Percentiles rank a stretch among this genome's conserved stretches.
Conservation (phyloP, 1,284 basidiomycete genomes). For the Malassezia sympodialis region DNA sequence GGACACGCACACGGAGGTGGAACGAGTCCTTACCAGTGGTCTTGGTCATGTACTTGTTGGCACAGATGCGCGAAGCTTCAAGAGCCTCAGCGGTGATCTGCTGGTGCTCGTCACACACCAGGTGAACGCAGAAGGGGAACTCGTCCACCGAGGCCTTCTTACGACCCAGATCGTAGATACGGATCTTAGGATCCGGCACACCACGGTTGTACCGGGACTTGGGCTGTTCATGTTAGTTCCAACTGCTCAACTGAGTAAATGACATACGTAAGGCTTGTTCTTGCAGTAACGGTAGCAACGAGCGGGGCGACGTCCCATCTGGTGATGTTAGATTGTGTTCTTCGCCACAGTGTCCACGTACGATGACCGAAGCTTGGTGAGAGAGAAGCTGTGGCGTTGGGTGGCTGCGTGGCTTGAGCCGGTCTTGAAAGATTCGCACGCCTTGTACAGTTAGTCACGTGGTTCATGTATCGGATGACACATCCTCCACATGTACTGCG, state of each 20-base stretch:
- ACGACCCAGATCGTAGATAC: constrained; percentile 67
- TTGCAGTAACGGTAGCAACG: constrained; percentile 49
- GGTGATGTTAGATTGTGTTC: constrained; percentile 4
- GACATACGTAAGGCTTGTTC: constrained; percentile 37
- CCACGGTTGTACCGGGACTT: constrained; percentile 79
- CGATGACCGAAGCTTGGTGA: constrained; percentile 4
- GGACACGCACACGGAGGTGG: constrained; percentile 92
- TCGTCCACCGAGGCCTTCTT: constrained; percentile 86
- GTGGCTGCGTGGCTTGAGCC: neutral
- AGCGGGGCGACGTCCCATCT: constrained; percentile 24
- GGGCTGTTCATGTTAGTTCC: constrained; percentile 22
- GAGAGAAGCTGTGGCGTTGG: neutral
- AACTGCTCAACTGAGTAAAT: constrained; percentile 9
- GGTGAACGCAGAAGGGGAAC: constrained; percentile 72
- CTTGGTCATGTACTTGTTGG: constrained; percentile 99
- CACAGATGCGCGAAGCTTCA: constrained; percentile 96
- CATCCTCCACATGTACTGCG: neutral
- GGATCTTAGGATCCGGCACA: constrained; percentile 49
- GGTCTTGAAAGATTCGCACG: neutral
- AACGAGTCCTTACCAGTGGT: constrained; percentile 96
- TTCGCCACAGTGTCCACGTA: constrained; percentile 1
- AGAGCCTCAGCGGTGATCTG: constrained; percentile 91
- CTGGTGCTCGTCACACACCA: constrained; percentile 97
- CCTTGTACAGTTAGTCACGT: constrained; percentile 9
- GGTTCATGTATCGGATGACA: neutral